Evolutionary conservation across 2,329 filamentous ascomycete genomes (phyloP), one percentile per base, ranked within the genome.

Genomic region (Sclerotinia glacialis): DNA sequence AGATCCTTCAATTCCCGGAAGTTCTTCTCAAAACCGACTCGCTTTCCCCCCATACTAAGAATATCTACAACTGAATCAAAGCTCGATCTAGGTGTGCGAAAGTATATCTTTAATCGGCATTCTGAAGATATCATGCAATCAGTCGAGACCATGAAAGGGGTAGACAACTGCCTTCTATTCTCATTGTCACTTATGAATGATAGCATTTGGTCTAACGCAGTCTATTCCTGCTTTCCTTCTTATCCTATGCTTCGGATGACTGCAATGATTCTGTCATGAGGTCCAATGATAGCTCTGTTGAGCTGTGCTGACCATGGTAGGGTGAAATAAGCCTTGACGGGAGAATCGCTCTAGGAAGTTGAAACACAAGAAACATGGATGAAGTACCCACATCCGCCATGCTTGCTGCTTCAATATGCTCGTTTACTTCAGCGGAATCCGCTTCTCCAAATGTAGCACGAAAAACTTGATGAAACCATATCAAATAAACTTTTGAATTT

Each of bases 51-150:
- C 54, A 56, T 56, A 14, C 31, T 42, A 16, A 56, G 34, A 21
- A 56, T 37, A 16, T 56, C 54, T 56, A 56, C 54, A 28, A 56
- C 54, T 3, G 54, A 56, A 21, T 56, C 54, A 23, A 56, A 56
- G 54, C 54, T 56, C 23, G 34, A 37, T 42, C 54, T 56, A 18
- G 54, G 54, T 18, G 54, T 56, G 8, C 54, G 54, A 18, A 56
- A 37, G 40, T 42, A 56, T 42, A 56, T 21, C n/a, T 56, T 56
- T 18, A 56, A 23, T 56, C 54, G n/a, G 23, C 37, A 56, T 56
- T 42, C 37, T 26, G 54, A 42, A 12, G 54, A 56, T 42, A 56
- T 26, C n/a, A 56, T 56, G 7, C 54, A 56, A 26, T 56, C 37
- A 8, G 54, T 56, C 3, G 54, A 26, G 54, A 56, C 54, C 14